Conservation (phyloP, 2,329 filamentous ascomycete species). For the Pseudofabraea citricarpa region DNA sequence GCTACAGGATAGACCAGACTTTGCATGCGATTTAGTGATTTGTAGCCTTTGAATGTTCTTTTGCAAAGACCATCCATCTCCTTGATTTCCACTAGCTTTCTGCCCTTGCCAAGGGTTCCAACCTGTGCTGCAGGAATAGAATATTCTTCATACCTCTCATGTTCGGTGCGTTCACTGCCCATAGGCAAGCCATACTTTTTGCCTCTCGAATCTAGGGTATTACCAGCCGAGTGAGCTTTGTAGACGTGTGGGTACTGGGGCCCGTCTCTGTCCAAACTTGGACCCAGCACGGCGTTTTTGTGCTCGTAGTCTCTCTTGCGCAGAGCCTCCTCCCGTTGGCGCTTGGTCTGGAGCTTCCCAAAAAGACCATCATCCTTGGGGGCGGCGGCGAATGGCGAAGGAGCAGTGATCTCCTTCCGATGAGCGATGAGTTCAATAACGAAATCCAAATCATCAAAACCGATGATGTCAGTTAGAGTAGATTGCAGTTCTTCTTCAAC, state of each 20-base stretch:
- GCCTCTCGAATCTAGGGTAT: conserved; percentile 74
- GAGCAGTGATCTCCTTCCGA: conserved; percentile 60
- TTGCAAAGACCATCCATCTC: conserved; percentile 86
- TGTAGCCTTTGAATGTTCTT: conserved; percentile 92
- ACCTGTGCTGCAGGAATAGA: conserved; percentile 78
- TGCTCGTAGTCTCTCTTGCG: conserved; percentile 75
- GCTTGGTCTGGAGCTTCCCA: conserved; percentile 62
- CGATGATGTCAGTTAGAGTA: conserved; percentile 80
- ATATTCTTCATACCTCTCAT: conserved; percentile 81
- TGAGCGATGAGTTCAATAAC: conserved; percentile 85
- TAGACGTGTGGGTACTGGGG: conserved; percentile 92
- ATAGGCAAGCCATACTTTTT: conserved; percentile 77
- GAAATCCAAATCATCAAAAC: conserved; percentile 90
- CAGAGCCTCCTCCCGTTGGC: conserved; percentile 75
- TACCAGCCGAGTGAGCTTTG: conserved; percentile 75
- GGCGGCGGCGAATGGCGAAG: conserved; percentile 29
- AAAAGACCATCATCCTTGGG: conserved; percentile 39
- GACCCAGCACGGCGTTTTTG: conserved; percentile 68
- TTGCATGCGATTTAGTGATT: conserved; percentile 94
- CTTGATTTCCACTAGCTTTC: conserved; percentile 71
- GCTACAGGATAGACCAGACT: conserved; percentile 93
- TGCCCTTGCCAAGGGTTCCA: conserved; percentile 66
- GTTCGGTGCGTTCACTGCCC: conserved; percentile 67
- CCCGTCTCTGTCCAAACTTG: conserved; percentile 65
- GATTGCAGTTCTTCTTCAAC: conserved; percentile 88